phyloP scores from a whole-genome alignment of 129 eudicot genomes.

The Tanacetum coccineum region DNA sequence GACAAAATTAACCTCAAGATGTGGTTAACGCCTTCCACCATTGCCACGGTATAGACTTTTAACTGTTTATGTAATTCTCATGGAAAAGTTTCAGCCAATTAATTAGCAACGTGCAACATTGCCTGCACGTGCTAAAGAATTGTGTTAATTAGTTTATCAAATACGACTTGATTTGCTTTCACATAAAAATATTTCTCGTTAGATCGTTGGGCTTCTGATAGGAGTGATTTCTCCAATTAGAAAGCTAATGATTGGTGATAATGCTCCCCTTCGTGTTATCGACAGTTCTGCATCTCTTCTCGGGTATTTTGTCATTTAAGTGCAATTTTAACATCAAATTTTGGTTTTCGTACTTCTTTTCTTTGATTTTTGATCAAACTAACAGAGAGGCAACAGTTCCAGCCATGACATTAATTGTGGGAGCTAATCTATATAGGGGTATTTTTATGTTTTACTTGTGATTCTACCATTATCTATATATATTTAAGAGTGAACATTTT shows the following conservation, averaged over 20 bases:
- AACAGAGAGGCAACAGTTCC: slow-evolving; percentile 66
- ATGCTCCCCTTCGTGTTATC: slow-evolving; percentile 64
- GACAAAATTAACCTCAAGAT: slow-evolving; percentile 43
- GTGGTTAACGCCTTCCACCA: slow-evolving; percentile 51
- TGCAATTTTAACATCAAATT: neutral
- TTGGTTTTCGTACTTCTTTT: neutral
- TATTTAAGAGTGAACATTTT: neutral
- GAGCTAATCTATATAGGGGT: slow-evolving; percentile 69
- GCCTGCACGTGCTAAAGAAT: too few relatives aligned
- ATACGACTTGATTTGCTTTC: slow-evolving; percentile 7
- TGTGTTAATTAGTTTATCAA: too few relatives aligned
- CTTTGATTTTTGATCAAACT: slow-evolving; percentile 7
- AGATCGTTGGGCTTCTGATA: slow-evolving; percentile 58
- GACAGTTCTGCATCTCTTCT: slow-evolving; percentile 41
- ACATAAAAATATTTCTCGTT: slow-evolving; percentile 1
- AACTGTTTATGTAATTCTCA: neutral
- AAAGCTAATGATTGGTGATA: slow-evolving; percentile 43
- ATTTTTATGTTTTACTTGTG: neutral
- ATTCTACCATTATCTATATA: neutral
- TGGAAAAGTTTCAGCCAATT: too few relatives aligned
- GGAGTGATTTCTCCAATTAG: slow-evolving; percentile 50
- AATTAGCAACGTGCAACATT: too few relatives aligned
- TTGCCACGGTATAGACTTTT: slow-evolving; percentile 51
- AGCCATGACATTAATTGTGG: slow-evolving; percentile 56
- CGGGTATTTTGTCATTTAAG: slow-evolving; percentile 37